Percentiles rank a stretch among this genome's conserved stretches.
These are phyloP conservation scores for Prunus davidiana DNA, from an alignment of 306 rosid species.

Conservation along the genomic window DNA sequence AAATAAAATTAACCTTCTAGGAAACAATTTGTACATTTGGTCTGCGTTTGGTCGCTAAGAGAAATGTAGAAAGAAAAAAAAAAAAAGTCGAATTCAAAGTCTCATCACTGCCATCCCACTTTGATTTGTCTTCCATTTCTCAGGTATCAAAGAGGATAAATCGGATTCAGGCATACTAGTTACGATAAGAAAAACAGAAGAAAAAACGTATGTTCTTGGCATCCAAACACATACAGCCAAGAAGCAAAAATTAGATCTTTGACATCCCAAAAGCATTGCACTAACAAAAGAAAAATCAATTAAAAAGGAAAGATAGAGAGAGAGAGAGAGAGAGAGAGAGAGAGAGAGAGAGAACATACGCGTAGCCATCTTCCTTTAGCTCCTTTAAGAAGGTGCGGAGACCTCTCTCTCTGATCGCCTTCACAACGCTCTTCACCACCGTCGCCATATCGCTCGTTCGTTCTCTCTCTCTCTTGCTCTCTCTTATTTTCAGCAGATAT, in stretches of 20 bases:
- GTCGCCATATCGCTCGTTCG: conserved; percentile 56
- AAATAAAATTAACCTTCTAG: too few relatives aligned
- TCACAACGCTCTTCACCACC: conserved; percentile 64
- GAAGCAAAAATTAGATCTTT: conserved; percentile 20
- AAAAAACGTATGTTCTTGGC: neutral
- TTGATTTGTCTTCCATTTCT: neutral
- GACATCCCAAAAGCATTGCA: neutral
- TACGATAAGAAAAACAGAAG: neutral
- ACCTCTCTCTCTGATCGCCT: conserved; percentile 76
- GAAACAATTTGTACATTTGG: neutral
- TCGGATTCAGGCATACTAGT: neutral
- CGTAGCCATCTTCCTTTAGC: conserved; percentile 78
- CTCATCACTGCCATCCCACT: neutral
- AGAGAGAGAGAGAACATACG: conserved; percentile 30
- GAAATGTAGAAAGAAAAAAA: neutral
- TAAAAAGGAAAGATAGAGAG: neutral
- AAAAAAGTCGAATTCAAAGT: neutral
- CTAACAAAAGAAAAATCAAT: conserved; percentile 4
- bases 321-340: too few relatives aligned
- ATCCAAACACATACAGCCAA: neutral
- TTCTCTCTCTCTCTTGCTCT: conserved; percentile 12
- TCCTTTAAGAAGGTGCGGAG: conserved; percentile 53
- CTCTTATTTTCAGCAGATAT: neutral
- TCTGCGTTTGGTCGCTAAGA: neutral
- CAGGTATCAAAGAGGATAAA: neutral